Conservation (phyloP, 2,329 filamentous ascomycete genomes). For the Cladosporium sphaerospermum region DNA sequence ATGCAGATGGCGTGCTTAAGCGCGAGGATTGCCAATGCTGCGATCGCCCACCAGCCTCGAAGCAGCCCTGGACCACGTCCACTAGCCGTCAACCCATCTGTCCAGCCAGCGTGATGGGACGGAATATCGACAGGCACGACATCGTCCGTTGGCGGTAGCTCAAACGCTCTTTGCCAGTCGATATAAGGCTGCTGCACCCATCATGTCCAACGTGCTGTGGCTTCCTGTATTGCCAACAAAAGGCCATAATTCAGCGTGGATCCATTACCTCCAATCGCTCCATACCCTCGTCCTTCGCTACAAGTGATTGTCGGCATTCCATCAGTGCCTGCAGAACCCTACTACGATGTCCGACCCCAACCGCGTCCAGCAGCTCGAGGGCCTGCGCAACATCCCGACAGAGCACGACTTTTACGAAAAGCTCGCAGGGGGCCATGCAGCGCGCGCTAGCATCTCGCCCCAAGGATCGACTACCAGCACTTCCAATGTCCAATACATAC, state of each 20-base stretch:
- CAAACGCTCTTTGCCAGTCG: not conserved
- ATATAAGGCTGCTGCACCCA: not conserved
- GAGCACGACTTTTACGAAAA: slow-evolving; percentile 25
- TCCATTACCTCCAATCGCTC: too few species aligned
- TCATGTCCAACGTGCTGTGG: too few species aligned
- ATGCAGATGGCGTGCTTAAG: slow-evolving; percentile 6
- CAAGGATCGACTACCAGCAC: not conserved
- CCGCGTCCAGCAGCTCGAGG: slow-evolving; percentile 25
- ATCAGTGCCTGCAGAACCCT: not conserved
- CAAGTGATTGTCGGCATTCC: not conserved
- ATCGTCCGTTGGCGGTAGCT: slow-evolving; percentile 1
- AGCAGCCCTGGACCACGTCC: not conserved
- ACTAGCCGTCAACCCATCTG: not conserved
- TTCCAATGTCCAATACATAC: slow-evolving; percentile 18
- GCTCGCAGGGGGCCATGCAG: slow-evolving; percentile 23
- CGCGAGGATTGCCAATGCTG: slow-evolving; percentile 7
- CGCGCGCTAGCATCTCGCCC: slow-evolving; percentile 9
- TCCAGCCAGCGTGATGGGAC: not conserved
- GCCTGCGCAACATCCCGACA: slow-evolving; percentile 22
- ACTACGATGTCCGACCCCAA: slow-evolving; percentile 20
- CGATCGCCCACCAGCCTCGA: not conserved
- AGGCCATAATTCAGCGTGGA: too few species aligned
- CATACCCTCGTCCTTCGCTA: too few species aligned
- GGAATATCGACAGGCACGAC: slow-evolving; percentile 3
- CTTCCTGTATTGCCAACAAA: too few species aligned